Base-by-base conservation (phyloP, 1,139 yeast species). In the Yamadazyma taylorii region DNA sequence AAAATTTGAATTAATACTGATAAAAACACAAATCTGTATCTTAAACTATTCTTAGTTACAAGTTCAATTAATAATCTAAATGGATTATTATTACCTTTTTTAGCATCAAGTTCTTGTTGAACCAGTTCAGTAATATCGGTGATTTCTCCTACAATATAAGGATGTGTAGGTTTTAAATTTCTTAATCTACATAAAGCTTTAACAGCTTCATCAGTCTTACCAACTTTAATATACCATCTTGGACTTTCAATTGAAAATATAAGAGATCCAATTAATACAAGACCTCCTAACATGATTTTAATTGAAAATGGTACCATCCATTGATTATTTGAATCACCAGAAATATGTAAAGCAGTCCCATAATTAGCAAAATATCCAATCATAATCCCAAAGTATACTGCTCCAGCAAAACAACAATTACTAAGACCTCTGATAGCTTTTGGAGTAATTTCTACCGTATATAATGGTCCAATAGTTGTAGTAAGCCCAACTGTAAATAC, bases 341-440 rank as follows among this genome's bases (percentile, higher is more conserved):
- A 43, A 36, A 68, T 55, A 41, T 67, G 67, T 34, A 69, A 42
- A 5, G 63, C 62, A 33, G 65, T 58, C 17, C 73, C 75, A 39
- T 63, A 75, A 44, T 72, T 66, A 30, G 74, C 66, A 48, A 75
- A 74, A 51, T 75, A 76, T 12, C 73, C 75, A 41, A 75, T 42
- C 75, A 74, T 69, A 33, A 74, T 65, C 30, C 83, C 84, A 33
- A 68, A 57, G 51, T 76, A 77, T 22, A 77, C 81, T 4, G 78
- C 75, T 33, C 81, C 80, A 2, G 80, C 71, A 50, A 73, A 76
- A 30, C 75, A 56, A 50, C 76, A 72, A 23, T 65, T 64, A 38
- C 75, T 67, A 40, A 73, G 52, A 24, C 81, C 83, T 55, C 83
- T 66, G 39, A 75, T 69, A 16, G 71, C 61, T 42, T 66, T 63